Evolutionary conservation across 352 stramenopile genomes (phyloP).

Genomic region (Pythium volutum): DNA sequence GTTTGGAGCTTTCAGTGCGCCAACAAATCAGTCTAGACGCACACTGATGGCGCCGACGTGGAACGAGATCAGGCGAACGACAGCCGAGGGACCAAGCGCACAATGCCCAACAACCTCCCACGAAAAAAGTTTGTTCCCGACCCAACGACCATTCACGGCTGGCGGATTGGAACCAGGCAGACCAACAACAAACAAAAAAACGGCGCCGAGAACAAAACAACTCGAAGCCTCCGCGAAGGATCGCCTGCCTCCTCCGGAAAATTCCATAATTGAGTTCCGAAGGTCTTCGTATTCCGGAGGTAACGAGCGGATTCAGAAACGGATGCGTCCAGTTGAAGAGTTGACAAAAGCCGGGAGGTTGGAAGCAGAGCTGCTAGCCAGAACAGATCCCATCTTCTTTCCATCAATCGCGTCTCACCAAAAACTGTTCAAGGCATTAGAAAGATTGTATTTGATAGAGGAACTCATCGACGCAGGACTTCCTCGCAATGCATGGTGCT

Average conservation of each 20-base stretch:
- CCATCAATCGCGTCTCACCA: neutral
- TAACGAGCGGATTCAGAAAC: neutral
- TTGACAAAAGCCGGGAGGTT: neutral
- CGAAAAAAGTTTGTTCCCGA: neutral
- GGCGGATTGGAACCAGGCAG: neutral
- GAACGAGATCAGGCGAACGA: neutral
- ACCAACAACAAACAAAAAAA: conserved; percentile 16
- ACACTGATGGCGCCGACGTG: too few species aligned
- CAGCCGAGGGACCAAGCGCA: neutral
- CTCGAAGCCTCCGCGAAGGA: conserved; percentile 23
- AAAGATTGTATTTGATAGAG: neutral
- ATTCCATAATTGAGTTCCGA: conserved; percentile 1
- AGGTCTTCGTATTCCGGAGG: conserved; percentile 6
- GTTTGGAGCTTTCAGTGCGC: neutral
- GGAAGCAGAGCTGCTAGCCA: neutral
- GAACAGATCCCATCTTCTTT: neutral
- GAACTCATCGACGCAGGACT: neutral
- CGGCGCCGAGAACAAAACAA: conserved; percentile 18
- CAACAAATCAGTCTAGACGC: too few species aligned
- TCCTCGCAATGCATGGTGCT: neutral
- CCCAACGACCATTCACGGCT: conserved; percentile 2
- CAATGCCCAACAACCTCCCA: conserved; percentile 3
- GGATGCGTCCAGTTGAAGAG: conserved; percentile 1
- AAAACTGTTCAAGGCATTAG: too few species aligned
- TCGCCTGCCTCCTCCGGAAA: neutral